Base-by-base conservation (phyloP, 192 early-diverging fungal genomes). In the Funneliformis geosporum region DNA sequence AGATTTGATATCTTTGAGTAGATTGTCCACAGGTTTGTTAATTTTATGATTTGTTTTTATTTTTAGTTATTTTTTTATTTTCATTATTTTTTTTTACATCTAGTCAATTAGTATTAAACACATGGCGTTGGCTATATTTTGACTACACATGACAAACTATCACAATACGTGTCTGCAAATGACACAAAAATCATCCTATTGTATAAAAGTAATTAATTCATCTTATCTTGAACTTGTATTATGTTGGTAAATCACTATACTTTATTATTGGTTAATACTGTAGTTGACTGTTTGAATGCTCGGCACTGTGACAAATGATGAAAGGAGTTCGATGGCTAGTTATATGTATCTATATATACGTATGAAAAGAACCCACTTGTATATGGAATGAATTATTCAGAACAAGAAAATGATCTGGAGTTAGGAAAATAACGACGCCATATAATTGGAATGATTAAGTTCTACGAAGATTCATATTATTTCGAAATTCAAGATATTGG, bases 291-390 rank as follows among this genome's bases (percentile, higher is more conserved):
- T 83, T 88, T 99, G 64, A 99, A 99, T 82, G 98, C 98, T 99
- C 8, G 98, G 98, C 33, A 98, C 97, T 0, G 96, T 99, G 2
- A 97, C 96, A 42, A 98, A 90, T 70, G 84, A 98, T 46, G 94
- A 96, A 99, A 85, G 98, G 94, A 11, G 94, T 98, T 10, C 88
- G 89, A 7, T 99, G 98, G 98, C 92, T 99, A 60, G 96, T 43
- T 99, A 99, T 86, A 99, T 97, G 2, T 99, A 97, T 82, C 85
- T 98, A 62, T 96, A 92, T 81, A 95, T 98, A 8, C 93, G 98
- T 33, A 98, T 99, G 97, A 90, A 91, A 27, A 93, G 85, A 99
- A 99, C 80, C 98, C 98, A 28, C 87, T 95, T 28, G 90, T 94
- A 43, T 99, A 99, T 81, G 98, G 98, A 10, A 86, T 99, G 71